Evolutionary conservation across 768 basidiomycete species (phyloP).

Genomic region (Russula sp.): DNA sequence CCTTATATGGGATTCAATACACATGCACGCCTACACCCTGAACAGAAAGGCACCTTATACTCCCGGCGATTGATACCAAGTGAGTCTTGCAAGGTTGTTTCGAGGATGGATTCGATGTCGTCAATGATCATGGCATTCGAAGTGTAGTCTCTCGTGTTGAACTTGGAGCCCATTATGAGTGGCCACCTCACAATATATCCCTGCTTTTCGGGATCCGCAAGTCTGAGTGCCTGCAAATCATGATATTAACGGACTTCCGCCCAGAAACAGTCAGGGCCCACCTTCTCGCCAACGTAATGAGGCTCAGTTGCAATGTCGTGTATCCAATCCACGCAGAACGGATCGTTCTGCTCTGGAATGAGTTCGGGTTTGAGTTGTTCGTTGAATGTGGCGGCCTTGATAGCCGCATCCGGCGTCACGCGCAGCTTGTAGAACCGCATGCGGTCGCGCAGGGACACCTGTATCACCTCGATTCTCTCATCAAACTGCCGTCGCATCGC

Average conservation of each 20-base stretch:
- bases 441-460: conserved; percentile 66
- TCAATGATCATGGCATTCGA: conserved; percentile 64
- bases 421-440: conserved; percentile 84
- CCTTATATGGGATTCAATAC: conserved; percentile 39
- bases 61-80: conserved; percentile 47
- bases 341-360: conserved; percentile 82
- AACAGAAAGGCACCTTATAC: conserved; percentile 47
- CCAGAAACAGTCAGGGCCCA: conserved; percentile 25
- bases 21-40: not conserved
- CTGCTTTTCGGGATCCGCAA: conserved; percentile 61
- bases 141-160: conserved; percentile 75
- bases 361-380: conserved; percentile 77
- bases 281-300: conserved; percentile 67
- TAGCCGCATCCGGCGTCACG: conserved; percentile 63
- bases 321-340: conserved; percentile 82
- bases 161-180: conserved; percentile 60
- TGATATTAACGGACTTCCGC: not conserved
- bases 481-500: conserved; percentile 48
- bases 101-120: conserved; percentile 71
- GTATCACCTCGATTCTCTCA: conserved; percentile 65
- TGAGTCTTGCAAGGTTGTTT: conserved; percentile 52
- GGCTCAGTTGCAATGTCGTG: conserved; percentile 44
- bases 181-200: conserved; percentile 81
- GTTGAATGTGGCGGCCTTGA: conserved; percentile 73
- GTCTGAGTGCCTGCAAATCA: conserved; percentile 50